Percentiles rank a stretch among this genome's conserved stretches.
These are phyloP conservation scores for Xylariomycetidae sp. DNA, from an alignment of 2,329 filamentous ascomycete genomes.

Conservation along the genomic window DNA sequence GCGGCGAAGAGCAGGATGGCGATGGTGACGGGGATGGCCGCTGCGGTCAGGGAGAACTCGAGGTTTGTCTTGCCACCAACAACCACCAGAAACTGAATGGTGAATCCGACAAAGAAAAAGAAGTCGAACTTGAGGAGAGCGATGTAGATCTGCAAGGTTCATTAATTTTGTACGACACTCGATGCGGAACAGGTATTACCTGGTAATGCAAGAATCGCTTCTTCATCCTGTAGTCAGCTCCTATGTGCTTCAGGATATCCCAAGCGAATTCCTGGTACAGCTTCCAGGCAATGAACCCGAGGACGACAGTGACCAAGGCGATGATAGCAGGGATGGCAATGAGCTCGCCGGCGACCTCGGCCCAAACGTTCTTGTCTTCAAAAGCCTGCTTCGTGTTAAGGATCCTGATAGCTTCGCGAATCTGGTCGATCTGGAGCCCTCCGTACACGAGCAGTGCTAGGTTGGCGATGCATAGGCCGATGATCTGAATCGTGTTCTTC, in stretches of 20 bases:
- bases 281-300: constrained; percentile 83
- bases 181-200: too few species aligned
- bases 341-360: constrained; percentile 64
- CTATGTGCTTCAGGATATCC: constrained; percentile 99
- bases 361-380: constrained; percentile 52
- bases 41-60: constrained; percentile 82
- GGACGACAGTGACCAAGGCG: constrained; percentile 63
- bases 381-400: constrained; percentile 45
- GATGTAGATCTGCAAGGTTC: too few species aligned
- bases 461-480: constrained; percentile 91
- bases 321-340: constrained; percentile 83
- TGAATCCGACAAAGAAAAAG: constrained; percentile 99
- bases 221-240: constrained; percentile 94
- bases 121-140: constrained; percentile 98
- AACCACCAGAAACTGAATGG: constrained; percentile 93
- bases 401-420: constrained; percentile 61
- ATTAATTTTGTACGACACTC: too few species aligned
- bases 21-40: constrained; percentile 87
- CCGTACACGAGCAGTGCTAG: constrained; percentile 88
- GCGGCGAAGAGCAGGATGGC: constrained; percentile 79
- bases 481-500: constrained; percentile 98
- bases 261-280: constrained; percentile 98
- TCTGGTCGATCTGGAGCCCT: constrained; percentile 87
- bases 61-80: constrained; percentile 63
- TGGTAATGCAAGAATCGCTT: constrained; percentile 94